These are phyloP conservation scores for Colletotrichum nymphaeae DNA, from an alignment of 2,329 filamentous ascomycete species.

Conservation along the genomic window DNA sequence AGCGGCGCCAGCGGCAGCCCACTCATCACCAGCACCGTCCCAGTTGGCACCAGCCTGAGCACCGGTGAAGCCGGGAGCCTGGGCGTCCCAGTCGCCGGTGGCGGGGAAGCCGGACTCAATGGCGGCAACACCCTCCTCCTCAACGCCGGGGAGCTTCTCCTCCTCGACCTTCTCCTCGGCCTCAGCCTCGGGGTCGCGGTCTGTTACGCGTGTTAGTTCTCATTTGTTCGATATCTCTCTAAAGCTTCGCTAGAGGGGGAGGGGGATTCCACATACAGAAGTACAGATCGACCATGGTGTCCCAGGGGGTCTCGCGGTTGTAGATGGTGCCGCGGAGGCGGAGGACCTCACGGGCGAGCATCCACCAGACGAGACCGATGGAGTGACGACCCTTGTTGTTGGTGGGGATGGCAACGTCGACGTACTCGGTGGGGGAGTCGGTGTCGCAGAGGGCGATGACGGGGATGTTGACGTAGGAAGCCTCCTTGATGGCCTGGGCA, in stretches of 20 bases:
- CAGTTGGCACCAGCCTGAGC: slow-evolving; percentile 71
- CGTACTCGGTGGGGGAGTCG: slow-evolving; percentile 99
- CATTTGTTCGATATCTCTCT: background rate
- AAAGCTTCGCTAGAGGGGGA: too few species aligned
- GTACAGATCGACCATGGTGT: slow-evolving; percentile 99
- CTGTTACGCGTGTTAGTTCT: slow-evolving; percentile 45
- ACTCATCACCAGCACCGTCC: slow-evolving; percentile 66
- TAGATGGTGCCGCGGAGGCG: slow-evolving; percentile 97
- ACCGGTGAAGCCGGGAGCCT: slow-evolving; percentile 76
- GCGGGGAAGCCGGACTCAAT: slow-evolving; percentile 82
- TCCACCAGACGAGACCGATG: slow-evolving; percentile 99
- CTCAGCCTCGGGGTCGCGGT: slow-evolving; percentile 99
- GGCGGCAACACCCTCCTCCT: slow-evolving; percentile 84
- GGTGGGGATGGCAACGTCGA: slow-evolving; percentile 99
- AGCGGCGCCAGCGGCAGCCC: slow-evolving; percentile 70
- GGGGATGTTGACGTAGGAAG: slow-evolving; percentile 99
- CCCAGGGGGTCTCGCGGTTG: slow-evolving; percentile 96
- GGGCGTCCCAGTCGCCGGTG: slow-evolving; percentile 87
- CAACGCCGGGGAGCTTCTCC: slow-evolving; percentile 88
- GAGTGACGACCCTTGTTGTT: slow-evolving; percentile 99
- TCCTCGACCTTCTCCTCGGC: slow-evolving; percentile 97
- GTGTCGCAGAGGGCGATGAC: slow-evolving; percentile 99
- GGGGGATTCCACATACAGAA: slow-evolving; percentile 74
- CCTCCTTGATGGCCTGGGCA: slow-evolving; percentile 99
- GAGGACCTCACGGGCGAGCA: slow-evolving; percentile 99